Evolutionary conservation across 2,329 filamentous ascomycete species (phyloP).

Genomic region (Epichloe festucae): DNA sequence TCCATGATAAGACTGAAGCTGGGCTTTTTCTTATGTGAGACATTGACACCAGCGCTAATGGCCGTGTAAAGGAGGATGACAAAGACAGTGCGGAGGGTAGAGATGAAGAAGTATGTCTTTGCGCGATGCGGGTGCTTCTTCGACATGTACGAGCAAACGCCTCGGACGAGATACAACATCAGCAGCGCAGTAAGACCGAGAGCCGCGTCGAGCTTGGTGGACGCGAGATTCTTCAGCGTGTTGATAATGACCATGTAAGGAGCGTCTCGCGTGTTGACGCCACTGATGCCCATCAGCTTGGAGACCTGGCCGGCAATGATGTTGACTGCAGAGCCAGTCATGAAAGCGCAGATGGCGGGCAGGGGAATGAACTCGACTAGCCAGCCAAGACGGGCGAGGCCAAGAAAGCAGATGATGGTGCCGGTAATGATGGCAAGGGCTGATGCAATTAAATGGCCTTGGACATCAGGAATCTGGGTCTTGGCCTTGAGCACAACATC

Average conservation of each 20-base stretch:
- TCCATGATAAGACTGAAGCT: constrained; percentile 50
- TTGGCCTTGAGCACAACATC: constrained; percentile 30
- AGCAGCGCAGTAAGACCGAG: constrained; percentile 57
- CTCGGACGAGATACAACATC: constrained; percentile 56
- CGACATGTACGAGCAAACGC: constrained; percentile 48
- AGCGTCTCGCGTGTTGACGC: constrained; percentile 34
- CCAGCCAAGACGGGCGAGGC: constrained; percentile 38
- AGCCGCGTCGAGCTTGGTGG: constrained; percentile 53
- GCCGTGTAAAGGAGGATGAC: constrained; percentile 70
- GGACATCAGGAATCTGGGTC: constrained; percentile 24
- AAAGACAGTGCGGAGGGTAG: constrained; percentile 66
- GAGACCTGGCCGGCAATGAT: constrained; percentile 37
- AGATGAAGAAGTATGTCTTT: constrained; percentile 66
- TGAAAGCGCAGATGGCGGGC: constrained; percentile 39
- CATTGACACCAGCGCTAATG: constrained; percentile 60
- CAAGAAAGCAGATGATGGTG: constrained; percentile 34
- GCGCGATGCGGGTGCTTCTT: constrained; percentile 51
- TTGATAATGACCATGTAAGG: constrained; percentile 39
- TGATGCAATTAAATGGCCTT: constrained; percentile 31
- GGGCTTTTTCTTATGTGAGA: constrained; percentile 41
- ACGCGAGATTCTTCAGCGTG: constrained; percentile 31
- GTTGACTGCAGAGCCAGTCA: constrained; percentile 39
- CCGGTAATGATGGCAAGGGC: constrained; percentile 35
- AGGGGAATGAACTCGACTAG: constrained; percentile 42
- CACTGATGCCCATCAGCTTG: constrained; percentile 36